These are phyloP conservation scores for Chlamydomonas applanata DNA, from an alignment of 139 green algal species.

Conservation along the genomic window DNA sequence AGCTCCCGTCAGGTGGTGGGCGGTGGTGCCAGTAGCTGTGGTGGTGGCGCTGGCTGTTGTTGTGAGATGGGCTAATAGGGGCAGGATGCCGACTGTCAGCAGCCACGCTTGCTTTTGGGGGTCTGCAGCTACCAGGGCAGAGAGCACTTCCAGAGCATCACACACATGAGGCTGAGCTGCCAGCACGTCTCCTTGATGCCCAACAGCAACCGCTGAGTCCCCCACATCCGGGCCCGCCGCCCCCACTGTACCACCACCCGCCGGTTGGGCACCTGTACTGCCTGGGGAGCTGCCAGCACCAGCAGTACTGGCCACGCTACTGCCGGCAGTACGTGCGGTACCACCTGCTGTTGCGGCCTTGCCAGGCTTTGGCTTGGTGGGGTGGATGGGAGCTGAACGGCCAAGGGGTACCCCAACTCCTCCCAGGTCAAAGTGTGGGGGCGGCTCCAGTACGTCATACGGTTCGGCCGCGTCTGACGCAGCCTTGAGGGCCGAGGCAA, in stretches of 20 bases:
- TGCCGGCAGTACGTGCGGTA: too few species aligned
- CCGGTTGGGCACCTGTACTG: too few species aligned
- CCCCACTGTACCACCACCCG: too few species aligned
- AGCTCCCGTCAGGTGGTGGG: too few species aligned
- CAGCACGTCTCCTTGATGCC: conserved; percentile 36
- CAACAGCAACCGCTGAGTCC: conserved; percentile 40
- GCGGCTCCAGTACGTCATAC: not conserved
- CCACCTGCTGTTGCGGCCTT: not conserved
- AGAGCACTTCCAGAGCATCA: conserved; percentile 55
- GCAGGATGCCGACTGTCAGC: conserved; percentile 53
- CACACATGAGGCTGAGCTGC: conserved; percentile 40
- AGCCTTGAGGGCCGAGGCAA: not conserved
- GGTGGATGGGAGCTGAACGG: not conserved
- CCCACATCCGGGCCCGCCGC: conserved; percentile 14
- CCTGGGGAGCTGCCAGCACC: too few species aligned
- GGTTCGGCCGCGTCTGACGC: not conserved
- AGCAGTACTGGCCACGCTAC: too few species aligned
- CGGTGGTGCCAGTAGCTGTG: too few species aligned
- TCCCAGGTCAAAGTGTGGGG: not conserved
- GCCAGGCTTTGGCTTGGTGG: not conserved
- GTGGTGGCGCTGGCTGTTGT: conserved; percentile 1
- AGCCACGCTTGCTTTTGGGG: conserved; percentile 62
- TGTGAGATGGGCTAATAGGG: conserved; percentile 60
- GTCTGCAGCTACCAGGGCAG: conserved; percentile 55
- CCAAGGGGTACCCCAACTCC: not conserved